Percentiles rank a stretch among this genome's conserved stretches.
Conservation (phyloP, 768 basidiomycete genomes). For the Hericium coralloides region DNA sequence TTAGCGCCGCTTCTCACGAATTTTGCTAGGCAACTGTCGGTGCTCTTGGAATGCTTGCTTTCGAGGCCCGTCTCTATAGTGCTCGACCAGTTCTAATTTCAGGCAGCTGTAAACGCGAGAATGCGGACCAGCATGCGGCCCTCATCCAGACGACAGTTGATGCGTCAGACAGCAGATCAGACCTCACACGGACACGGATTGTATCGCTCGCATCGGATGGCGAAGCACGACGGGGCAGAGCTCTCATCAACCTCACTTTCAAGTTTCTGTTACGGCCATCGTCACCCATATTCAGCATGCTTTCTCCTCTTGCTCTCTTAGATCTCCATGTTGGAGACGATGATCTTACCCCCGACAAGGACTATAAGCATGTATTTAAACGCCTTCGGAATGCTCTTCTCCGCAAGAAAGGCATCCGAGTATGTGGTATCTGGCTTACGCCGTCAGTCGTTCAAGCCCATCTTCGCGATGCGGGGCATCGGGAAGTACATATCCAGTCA, state of each 20-base stretch:
- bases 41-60: not conserved
- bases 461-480: not conserved
- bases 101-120: not conserved
- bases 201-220: not conserved
- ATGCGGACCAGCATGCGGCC: not conserved
- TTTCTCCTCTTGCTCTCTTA: not conserved
- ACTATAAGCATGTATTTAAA: not conserved
- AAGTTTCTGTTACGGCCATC: not conserved
- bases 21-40: slow-evolving; percentile 2
- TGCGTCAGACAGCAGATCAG: not conserved
- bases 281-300: not conserved
- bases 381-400: not conserved
- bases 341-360: slow-evolving; percentile 1
- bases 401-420: not conserved
- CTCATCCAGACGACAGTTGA: not conserved
- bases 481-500: not conserved
- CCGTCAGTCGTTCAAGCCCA: not conserved
- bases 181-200: not conserved
- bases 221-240: not conserved
- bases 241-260: not conserved
- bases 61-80: not conserved
- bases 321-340: not conserved
- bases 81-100: not conserved
- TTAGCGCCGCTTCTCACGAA: not conserved
- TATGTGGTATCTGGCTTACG: not conserved